phyloP scores from a whole-genome alignment of 106 monocot genomes.

The Triglochin maritima region DNA sequence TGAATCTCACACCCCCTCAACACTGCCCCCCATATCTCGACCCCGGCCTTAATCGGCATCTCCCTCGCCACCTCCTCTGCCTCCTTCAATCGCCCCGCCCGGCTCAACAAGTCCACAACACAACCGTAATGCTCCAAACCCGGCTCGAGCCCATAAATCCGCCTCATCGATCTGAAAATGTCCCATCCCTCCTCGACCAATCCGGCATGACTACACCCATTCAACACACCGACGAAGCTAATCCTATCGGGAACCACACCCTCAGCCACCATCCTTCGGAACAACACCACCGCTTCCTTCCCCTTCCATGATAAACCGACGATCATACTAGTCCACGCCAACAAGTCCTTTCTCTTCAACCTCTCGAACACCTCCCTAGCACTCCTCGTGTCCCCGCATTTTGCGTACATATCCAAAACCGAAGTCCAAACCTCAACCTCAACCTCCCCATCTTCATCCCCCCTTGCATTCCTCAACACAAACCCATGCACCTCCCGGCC shows the following conservation, averaged over 20 bases:
- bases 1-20: constrained; percentile 38
- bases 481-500: constrained; percentile 27
- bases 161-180: constrained; percentile 16
- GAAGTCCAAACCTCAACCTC: constrained; percentile 14
- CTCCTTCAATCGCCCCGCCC: constrained; percentile 25
- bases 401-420: constrained; percentile 30
- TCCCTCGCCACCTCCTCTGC: constrained; percentile 17
- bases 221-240: constrained; percentile 24
- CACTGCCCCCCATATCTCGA: constrained; percentile 27
- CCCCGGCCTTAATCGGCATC: constrained; percentile 24
- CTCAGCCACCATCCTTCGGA: constrained; percentile 13
- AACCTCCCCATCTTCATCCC: not conserved
- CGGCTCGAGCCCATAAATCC: constrained; percentile 13
- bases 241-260: constrained; percentile 23
- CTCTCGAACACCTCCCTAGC: constrained; percentile 12
- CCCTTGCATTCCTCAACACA: constrained; percentile 7
- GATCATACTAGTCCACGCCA: constrained; percentile 42
- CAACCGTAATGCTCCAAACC: constrained; percentile 30
- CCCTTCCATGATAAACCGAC: constrained; percentile 21
- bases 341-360: constrained; percentile 18
- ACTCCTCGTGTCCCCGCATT: constrained; percentile 21
- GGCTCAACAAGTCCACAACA: constrained; percentile 28
- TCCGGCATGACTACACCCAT: constrained; percentile 37
- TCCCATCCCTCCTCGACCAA: constrained; percentile 27
- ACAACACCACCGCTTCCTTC: constrained; percentile 17